Conservation (phyloP, 2,329 filamentous ascomycete genomes). For the Pseudogymnoascus pannorum region DNA sequence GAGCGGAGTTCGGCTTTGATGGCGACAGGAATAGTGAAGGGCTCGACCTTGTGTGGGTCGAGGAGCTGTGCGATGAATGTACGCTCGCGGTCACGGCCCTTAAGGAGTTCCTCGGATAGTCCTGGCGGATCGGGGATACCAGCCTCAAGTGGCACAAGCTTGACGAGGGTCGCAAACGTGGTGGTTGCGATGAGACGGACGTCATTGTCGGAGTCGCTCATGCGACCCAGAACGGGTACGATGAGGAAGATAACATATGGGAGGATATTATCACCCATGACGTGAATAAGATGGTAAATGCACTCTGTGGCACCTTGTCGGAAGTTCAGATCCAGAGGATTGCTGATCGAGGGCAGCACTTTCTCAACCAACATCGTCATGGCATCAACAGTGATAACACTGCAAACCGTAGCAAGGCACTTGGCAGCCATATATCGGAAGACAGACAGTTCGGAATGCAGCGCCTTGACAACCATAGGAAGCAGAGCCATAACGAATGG, state of each 20-base stretch:
- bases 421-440: slow-evolving; percentile 96
- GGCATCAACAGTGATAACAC: slow-evolving; percentile 86
- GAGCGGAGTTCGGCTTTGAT: slow-evolving; percentile 96
- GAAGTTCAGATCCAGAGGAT: slow-evolving; percentile 78
- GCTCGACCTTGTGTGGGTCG: slow-evolving; percentile 92
- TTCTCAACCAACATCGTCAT: slow-evolving; percentile 95
- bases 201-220: slow-evolving; percentile 98
- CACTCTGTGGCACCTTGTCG: slow-evolving; percentile 92
- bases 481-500: slow-evolving; percentile 76
- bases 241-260: slow-evolving; percentile 99
- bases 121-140: slow-evolving; percentile 96
- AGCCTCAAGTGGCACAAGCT: slow-evolving; percentile 91
- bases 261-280: slow-evolving; percentile 93
- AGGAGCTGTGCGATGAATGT: slow-evolving; percentile 96
- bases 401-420: slow-evolving; percentile 94
- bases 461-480: slow-evolving; percentile 76
- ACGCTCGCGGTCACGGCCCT: slow-evolving; percentile 85
- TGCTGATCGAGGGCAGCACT: slow-evolving; percentile 85
- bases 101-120: slow-evolving; percentile 77
- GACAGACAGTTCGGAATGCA: slow-evolving; percentile 83
- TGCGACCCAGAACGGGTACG: slow-evolving; percentile 89
- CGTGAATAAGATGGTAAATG: slow-evolving; percentile 93
- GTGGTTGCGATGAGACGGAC: slow-evolving; percentile 91
- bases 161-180: slow-evolving; percentile 93
- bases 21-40: slow-evolving; percentile 86